Percentiles rank a stretch among this genome's conserved stretches.
These are phyloP conservation scores for Candida freyschussii DNA, from an alignment of 1,139 yeast genomes.

Conservation along the genomic window DNA sequence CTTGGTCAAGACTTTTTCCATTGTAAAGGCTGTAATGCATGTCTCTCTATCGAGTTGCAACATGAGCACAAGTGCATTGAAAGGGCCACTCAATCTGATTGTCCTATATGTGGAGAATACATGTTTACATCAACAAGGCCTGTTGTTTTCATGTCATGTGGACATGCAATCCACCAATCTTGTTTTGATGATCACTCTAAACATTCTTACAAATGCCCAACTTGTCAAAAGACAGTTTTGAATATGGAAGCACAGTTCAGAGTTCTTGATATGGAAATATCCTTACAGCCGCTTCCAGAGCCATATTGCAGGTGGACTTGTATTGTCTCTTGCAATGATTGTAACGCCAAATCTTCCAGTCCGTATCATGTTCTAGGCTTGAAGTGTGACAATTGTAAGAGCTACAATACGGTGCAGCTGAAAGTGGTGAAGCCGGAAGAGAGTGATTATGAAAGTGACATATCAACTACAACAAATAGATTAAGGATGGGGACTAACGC, in stretches of 20 bases:
- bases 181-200: constrained; percentile 78
- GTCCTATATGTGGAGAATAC: constrained; percentile 91
- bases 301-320: constrained; percentile 78
- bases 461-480: constrained; percentile 20
- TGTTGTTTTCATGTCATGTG: constrained; percentile 88
- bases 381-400: constrained; percentile 79
- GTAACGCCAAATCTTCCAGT: constrained; percentile 76
- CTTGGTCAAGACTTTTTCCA: constrained; percentile 86
- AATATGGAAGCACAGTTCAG: constrained; percentile 89
- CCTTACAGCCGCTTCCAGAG: constrained; percentile 69
- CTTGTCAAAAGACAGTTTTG: constrained; percentile 76
- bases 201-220: constrained; percentile 85
- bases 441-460: constrained; percentile 34
- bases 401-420: constrained; percentile 78
- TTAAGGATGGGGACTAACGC: constrained; percentile 10
- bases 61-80: constrained; percentile 80
- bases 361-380: constrained; percentile 81
- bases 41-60: constrained; percentile 74
- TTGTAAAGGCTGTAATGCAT: constrained; percentile 86
- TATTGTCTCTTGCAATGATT: constrained; percentile 80
- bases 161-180: constrained; percentile 85
- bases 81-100: constrained; percentile 83
- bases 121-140: constrained; percentile 82
- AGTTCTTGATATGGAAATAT: constrained; percentile 77
- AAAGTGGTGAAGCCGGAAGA: constrained; percentile 47